Evolutionary conservation across 1,284 basidiomycete species (phyloP).

Genomic region (Uromyces viciae-fabae): DNA sequence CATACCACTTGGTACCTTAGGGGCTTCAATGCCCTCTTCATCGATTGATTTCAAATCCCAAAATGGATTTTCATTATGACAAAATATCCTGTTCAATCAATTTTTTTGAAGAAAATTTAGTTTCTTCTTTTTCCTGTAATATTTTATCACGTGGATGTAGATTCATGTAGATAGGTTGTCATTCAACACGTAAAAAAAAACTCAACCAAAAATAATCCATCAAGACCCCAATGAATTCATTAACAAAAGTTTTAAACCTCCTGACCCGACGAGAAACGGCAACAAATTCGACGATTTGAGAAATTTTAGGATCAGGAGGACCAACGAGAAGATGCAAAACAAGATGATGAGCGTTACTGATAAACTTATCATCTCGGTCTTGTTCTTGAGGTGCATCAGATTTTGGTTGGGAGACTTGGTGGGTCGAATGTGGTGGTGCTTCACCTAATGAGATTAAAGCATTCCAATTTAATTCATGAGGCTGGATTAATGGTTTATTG

Average conservation of each 20-base stretch:
- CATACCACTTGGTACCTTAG: slow-evolving; percentile 92
- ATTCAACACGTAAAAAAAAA: not conserved
- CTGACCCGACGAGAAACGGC: slow-evolving; percentile 24
- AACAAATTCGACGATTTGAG: slow-evolving; percentile 35
- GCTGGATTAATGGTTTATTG: slow-evolving; percentile 6
- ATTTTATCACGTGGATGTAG: too few relatives aligned
- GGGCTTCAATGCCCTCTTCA: slow-evolving; percentile 76
- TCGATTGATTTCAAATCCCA: slow-evolving; percentile 80
- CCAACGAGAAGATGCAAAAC: slow-evolving; percentile 12
- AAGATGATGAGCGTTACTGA: not conserved
- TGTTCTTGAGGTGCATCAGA: not conserved
- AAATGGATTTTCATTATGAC: slow-evolving; percentile 85
- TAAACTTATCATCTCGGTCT: not conserved
- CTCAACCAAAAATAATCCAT: slow-evolving; percentile 46
- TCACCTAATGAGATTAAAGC: slow-evolving; percentile 51
- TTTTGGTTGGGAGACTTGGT: slow-evolving; percentile 60
- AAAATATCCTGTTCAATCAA: slow-evolving; percentile 68
- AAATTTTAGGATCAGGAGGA: slow-evolving; percentile 30
- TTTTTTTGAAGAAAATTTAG: too few relatives aligned
- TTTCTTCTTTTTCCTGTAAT: too few relatives aligned
- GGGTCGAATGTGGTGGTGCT: slow-evolving; percentile 56
- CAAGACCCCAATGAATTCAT: slow-evolving; percentile 38
- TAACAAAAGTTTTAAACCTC: slow-evolving; percentile 42
- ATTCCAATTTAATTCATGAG: slow-evolving; percentile 58
- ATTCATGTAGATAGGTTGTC: too few relatives aligned